Base-by-base conservation (phyloP, 2,329 filamentous ascomycete genomes). In the Ophiostoma australiae region DNA sequence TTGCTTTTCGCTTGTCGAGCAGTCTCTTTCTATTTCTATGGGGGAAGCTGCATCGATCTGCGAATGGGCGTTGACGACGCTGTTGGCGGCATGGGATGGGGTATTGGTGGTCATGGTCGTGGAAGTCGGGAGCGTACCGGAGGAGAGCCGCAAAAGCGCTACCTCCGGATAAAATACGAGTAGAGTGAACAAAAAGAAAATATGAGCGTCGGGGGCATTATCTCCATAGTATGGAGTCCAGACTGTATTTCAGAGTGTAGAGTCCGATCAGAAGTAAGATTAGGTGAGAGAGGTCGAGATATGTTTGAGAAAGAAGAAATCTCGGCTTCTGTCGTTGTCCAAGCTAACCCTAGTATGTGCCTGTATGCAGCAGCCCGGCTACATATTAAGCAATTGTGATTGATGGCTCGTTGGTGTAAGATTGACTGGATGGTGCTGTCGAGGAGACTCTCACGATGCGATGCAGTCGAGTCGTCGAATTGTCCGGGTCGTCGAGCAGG, bases 381-480 rank as follows among this genome's bases (percentile, higher is more conserved):
- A 58, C n/a, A 27, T 27, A 27, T 13, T 58, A 27, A 58, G 2
- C n/a, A 6, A 27, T 17, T 6, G 27, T 33, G 3, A n/a, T 23
- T n/a, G 61, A 13, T 11, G 20, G 17, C 7, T 65, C 33, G 58
- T 17, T 63, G 58, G 58, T 17, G 6, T 35, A 15, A 33, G 13
- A 35, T 33, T 35, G 58, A 7, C 5, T 20, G 15, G 27, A 35
- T 37, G 7, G 11, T n/a, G 33, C 7, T 13, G 61, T n/a, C 4
- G 7, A 37, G 61, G n/a, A 17, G 8, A 37, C 37, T 65, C 61
- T 65, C 61, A 65, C 61, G 61, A 65, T 65, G 61, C 61, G 61
- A 65, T 65, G 61, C 31, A 35, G 61, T 61, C 55, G 58, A 63
- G 27, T 7, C 52, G 58, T 33, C 58, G n/a, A 33, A 31, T 63